Conservation (phyloP, 345 rosid species). For the Pistacia vera region DNA sequence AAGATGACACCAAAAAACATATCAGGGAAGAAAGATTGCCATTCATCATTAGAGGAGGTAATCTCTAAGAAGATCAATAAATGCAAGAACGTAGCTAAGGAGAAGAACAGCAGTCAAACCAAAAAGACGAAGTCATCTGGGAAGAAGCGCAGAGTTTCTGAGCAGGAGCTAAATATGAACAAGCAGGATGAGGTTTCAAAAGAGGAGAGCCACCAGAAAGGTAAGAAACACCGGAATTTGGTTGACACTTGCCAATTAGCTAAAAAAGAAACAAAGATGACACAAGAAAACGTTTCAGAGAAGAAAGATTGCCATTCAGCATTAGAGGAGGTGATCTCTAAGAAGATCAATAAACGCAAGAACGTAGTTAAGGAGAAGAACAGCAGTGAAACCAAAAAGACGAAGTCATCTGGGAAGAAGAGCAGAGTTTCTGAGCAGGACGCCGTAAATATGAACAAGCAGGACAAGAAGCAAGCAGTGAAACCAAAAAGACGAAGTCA, state of each 20-base stretch:
- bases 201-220: conserved; percentile 11
- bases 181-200: conserved; percentile 2
- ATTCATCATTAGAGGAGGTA: neutral
- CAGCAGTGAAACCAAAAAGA: conserved; percentile 14
- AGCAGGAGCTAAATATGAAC: neutral
- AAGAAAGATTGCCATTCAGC: neutral
- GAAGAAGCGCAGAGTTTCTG: conserved; percentile 2
- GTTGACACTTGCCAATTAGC: neutral
- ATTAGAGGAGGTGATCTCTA: neutral
- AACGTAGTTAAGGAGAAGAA: conserved; percentile 19
- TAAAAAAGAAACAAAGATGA: conserved; percentile 12
- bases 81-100: conserved; percentile 19
- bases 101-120: neutral
- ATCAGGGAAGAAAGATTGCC: neutral
- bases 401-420: too few relatives aligned
- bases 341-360: conserved; percentile 26
- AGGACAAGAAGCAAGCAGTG: too few relatives aligned
- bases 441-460: too few relatives aligned
- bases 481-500: neutral
- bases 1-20: conserved; percentile 1
- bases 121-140: neutral
- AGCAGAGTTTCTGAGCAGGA: too few relatives aligned
- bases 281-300: neutral
- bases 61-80: conserved; percentile 26
- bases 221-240: conserved; percentile 13